Evolutionary conservation across 768 basidiomycete species (phyloP), one percentile per base, ranked within the genome.

Genomic region (Imleria badia): DNA sequence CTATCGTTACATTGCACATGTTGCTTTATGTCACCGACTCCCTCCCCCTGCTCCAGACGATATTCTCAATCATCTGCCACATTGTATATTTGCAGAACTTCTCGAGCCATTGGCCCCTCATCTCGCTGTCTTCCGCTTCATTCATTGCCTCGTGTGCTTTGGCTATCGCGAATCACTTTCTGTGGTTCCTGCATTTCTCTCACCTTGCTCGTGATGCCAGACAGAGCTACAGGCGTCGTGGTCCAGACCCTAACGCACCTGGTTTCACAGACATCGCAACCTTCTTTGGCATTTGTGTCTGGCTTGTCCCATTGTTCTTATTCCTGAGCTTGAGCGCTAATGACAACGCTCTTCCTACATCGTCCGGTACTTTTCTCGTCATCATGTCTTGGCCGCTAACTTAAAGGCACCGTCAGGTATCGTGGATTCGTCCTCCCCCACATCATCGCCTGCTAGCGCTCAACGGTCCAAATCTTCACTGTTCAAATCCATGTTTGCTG

Each of bases 181-280:
- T 92, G 38, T 98, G 95, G 92, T 99, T 99, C 78, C 93, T 91
- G 75, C 81, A 98, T 73, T 98, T 98, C 71, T 84, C 94, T 40
- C 81, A 75, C 29, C 62, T 87, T 36, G 82, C 86, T 10, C 84
- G 83, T 52, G 81, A 87, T 34, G 81, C 86, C 15, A 76, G 84
- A 53, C 82, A 82, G 33, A 62, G 60, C 26, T 68, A 75, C 36
- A 72, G 75, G 29, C 83, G 84, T 65, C 76, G 81, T 29, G 63
- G 70, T 19, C 61, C 72, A 10, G 64, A 68, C n/a, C 40, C 61
- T 22, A 26, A 50, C 22, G 62, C 67, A 2, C 80, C 77, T 10
- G 75, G 78, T 8, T 91, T 92, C 62, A 77, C 80, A 19, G 89
- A 91, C 65, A 87, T 90, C 54, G 85, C 89, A 17, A 87, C 90